phyloP scores from a whole-genome alignment of 192 early-diverging fungal genomes.

The Paraglomus brasilianum region DNA sequence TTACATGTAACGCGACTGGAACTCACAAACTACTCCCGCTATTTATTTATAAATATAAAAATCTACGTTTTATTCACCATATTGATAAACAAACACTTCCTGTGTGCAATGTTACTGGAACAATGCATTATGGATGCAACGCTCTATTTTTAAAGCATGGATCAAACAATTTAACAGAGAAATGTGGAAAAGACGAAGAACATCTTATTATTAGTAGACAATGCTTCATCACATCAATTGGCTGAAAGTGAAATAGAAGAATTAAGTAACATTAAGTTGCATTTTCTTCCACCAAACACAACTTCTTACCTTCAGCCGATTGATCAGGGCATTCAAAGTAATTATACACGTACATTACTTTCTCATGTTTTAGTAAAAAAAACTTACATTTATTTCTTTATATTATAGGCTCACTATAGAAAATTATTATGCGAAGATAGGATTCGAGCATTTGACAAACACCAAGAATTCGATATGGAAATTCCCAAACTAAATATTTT shows the following conservation, averaged over 20 bases:
- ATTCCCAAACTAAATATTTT: too few species aligned
- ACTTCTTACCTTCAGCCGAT: background rate
- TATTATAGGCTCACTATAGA: too few species aligned
- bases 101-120: conserved; percentile 12
- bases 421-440: too few species aligned
- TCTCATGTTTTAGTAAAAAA: too few species aligned
- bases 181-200: background rate
- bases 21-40: too few species aligned
- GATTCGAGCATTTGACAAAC: too few species aligned
- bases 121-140: background rate
- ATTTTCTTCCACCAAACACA: background rate
- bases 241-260: too few species aligned
- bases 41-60: background rate
- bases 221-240: conserved; percentile 8
- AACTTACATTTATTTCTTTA: too few species aligned
- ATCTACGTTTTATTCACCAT: background rate
- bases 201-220: background rate
- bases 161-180: background rate
- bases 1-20: too few species aligned
- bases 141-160: background rate
- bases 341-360: too few species aligned
- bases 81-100: background rate
- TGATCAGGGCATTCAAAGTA: conserved; percentile 7
- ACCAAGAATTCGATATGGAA: too few species aligned
- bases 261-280: background rate